A percentile compares a stretch with the other conserved stretches of the same genome.
Evolutionary conservation across 345 rosid species (phyloP).

Genomic region (Pseudoturritis turrita): DNA sequence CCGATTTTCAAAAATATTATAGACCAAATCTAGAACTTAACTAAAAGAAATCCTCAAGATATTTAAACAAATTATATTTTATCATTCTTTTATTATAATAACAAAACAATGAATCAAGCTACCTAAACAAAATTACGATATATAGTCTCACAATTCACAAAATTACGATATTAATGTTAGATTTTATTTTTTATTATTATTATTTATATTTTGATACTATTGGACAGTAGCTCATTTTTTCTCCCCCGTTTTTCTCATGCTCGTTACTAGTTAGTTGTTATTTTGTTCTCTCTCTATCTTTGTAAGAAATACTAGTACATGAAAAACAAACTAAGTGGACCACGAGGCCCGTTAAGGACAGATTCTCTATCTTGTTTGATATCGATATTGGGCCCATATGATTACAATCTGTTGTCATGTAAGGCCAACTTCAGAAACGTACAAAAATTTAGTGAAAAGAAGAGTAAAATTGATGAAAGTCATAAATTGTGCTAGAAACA

Average conservation of each 20-base stretch:
- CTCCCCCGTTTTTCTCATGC: background rate
- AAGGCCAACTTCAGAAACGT: background rate
- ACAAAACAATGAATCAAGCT: no score
- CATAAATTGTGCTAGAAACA: no score
- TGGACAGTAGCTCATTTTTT: background rate
- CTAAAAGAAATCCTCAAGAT: no score
- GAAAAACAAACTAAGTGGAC: constrained; percentile 3
- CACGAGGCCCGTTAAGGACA: background rate
- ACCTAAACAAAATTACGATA: no score
- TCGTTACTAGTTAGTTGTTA: background rate
- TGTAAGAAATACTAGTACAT: background rate
- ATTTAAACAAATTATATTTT: no score
- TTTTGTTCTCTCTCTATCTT: constrained; percentile 5
- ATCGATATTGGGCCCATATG: background rate
- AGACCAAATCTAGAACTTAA: no score
- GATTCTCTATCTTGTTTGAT: background rate
- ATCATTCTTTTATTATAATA: no score
- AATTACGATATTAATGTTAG: no score
- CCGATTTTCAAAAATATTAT: no score
- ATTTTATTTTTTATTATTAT: no score
- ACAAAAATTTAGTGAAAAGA: background rate
- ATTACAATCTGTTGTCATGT: background rate
- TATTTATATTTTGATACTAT: no score
- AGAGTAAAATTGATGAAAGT: background rate
- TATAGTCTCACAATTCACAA: no score